phyloP scores from a whole-genome alignment of 495 filamentous ascomycete genomes.

The Aspergillus sparsus region DNA sequence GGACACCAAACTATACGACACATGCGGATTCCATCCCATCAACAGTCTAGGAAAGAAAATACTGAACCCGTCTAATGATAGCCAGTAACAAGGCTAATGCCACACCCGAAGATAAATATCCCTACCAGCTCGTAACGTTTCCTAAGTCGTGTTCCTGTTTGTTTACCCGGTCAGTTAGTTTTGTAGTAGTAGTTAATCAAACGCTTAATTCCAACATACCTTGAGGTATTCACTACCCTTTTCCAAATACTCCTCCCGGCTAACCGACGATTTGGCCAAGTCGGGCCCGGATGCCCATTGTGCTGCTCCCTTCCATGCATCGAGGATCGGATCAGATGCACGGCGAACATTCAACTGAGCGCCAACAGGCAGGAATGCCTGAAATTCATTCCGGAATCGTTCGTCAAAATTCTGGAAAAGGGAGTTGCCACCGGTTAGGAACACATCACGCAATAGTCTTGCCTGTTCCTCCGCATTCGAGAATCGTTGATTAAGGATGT shows the following conservation, averaged over 20 bases:
- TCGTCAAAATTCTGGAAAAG: constrained; percentile 87
- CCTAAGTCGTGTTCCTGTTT: constrained; percentile 84
- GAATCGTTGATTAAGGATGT: constrained; percentile 80
- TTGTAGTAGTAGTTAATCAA: background rate
- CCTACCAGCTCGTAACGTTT: constrained; percentile 54
- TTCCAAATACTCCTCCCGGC: constrained; percentile 76
- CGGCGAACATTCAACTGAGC: constrained; percentile 62
- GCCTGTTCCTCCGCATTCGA: constrained; percentile 56
- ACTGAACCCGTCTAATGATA: background rate
- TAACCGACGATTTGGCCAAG: constrained; percentile 49
- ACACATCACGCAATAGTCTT: constrained; percentile 78
- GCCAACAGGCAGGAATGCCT: constrained; percentile 70
- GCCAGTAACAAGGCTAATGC: background rate
- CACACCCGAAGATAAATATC: background rate
- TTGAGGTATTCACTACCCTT: constrained; percentile 86
- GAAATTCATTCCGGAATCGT: constrained; percentile 69
- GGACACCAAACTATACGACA: too few relatives aligned
- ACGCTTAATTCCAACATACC: constrained; percentile 45
- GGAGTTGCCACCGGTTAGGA: constrained; percentile 92
- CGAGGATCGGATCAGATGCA: constrained; percentile 72
- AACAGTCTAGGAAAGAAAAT: too few relatives aligned
- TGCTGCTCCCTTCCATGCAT: constrained; percentile 92
- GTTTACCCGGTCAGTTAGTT: constrained; percentile 18
- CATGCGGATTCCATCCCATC: too few relatives aligned
- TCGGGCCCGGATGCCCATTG: constrained; percentile 61